Evolutionary conservation across 2,329 filamentous ascomycete genomes (phyloP).

Genomic region (Thelonectria rubi): DNA sequence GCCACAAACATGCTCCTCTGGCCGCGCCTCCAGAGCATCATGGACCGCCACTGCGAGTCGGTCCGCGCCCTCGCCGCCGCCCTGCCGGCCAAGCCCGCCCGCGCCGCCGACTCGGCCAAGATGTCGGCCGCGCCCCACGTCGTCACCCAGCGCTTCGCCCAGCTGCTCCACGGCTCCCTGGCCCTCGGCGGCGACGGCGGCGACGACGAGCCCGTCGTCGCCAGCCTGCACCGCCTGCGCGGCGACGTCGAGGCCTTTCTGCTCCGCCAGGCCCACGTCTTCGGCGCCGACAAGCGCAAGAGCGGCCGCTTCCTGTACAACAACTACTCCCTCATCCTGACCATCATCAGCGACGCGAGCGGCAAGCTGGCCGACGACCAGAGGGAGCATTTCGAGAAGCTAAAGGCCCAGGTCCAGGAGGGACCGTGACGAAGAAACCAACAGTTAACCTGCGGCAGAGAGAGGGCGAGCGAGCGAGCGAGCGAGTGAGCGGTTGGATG

Average conservation of each 20-base stretch:
- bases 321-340: constrained; percentile 94
- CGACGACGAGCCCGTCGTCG: constrained; percentile 90
- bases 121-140: constrained; percentile 87
- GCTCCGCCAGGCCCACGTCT: constrained; percentile 76
- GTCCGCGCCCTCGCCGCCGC: constrained; percentile 70
- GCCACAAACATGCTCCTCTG: constrained; percentile 95
- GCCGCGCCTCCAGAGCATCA: constrained; percentile 93
- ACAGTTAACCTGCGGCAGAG: too few relatives aligned
- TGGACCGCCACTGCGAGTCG: constrained; percentile 92
- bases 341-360: constrained; percentile 82
- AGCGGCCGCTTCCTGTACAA: constrained; percentile 90
- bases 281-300: constrained; percentile 79
- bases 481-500: background rate
- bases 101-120: constrained; percentile 63
- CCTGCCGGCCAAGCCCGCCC: constrained; percentile 57
- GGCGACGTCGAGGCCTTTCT: constrained; percentile 87
- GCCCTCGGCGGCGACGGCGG: constrained; percentile 87
- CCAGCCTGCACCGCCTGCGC: constrained; percentile 79
- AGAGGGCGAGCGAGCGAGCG: too few relatives aligned
- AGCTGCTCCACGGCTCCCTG: constrained; percentile 87
- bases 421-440: constrained; percentile 23
- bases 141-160: constrained; percentile 93
- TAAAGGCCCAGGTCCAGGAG: constrained; percentile 68
- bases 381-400: constrained; percentile 75
- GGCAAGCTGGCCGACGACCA: constrained; percentile 81